Percentiles rank a stretch among this genome's conserved stretches.
These are phyloP conservation scores for Chaetoceros muelleri DNA, from an alignment of 108 stramenopile genomes.

Conservation along the genomic window DNA sequence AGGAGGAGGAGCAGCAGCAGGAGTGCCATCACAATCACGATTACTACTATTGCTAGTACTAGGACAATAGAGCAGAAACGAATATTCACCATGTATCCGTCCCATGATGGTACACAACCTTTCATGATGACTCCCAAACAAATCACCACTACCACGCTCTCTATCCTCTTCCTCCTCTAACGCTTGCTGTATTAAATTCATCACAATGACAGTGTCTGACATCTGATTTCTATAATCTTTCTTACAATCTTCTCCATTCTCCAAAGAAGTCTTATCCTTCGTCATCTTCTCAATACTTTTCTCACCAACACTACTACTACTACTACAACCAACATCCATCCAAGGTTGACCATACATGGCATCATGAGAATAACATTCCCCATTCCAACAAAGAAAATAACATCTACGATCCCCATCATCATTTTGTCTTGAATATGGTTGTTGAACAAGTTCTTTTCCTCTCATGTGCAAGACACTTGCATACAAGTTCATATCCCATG, in stretches of 20 bases:
- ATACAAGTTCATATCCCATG: not conserved
- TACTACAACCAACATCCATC: constrained; percentile 1
- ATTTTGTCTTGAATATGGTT: constrained; percentile 28
- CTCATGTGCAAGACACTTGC: constrained; percentile 70
- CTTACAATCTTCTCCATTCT: too few species aligned
- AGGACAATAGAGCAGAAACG: constrained; percentile 24
- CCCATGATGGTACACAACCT: too few species aligned
- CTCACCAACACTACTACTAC: constrained; percentile 11
- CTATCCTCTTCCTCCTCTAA: constrained; percentile 5
- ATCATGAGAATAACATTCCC: constrained; percentile 58
- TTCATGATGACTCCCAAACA: too few species aligned
- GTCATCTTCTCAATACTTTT: constrained; percentile 11
- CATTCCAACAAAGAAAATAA: constrained; percentile 68
- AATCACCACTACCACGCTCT: too few species aligned
- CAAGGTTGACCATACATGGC: not conserved
- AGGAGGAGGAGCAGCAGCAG: too few species aligned
- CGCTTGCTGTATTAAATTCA: constrained; percentile 18
- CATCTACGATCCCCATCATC: not conserved
- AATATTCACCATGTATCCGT: constrained; percentile 37
- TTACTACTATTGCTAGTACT: too few species aligned
- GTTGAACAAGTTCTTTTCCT: constrained; percentile 18
- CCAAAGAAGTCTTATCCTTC: constrained; percentile 2
- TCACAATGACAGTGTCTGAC: constrained; percentile 26
- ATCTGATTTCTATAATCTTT: constrained; percentile 12
- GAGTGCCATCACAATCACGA: too few species aligned